phyloP scores from a whole-genome alignment of 768 basidiomycete species.

The Russula sp. region DNA sequence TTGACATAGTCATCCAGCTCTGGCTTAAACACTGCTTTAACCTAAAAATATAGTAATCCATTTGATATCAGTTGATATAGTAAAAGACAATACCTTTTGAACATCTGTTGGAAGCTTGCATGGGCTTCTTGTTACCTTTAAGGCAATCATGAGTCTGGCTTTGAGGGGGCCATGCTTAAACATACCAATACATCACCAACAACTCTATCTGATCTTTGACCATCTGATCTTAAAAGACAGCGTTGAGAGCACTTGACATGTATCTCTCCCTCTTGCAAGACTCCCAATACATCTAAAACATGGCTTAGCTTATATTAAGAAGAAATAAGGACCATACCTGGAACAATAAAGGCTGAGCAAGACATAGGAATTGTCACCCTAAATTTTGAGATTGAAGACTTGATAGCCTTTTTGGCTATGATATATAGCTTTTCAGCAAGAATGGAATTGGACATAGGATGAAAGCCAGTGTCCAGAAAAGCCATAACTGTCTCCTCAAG shows the following conservation, averaged over 20 bases:
- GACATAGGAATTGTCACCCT: conserved; percentile 50
- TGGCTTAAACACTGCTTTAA: conserved; percentile 46
- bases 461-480: conserved; percentile 54
- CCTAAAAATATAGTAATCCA: conserved; percentile 30
- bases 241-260: conserved; percentile 45
- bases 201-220: conserved; percentile 41
- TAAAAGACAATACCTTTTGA: conserved; percentile 40
- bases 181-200: conserved; percentile 51
- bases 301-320: not conserved
- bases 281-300: conserved; percentile 42
- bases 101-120: conserved; percentile 64
- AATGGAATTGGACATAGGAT: conserved; percentile 40
- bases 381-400: conserved; percentile 36
- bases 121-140: conserved; percentile 54
- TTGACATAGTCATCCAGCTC: conserved; percentile 44
- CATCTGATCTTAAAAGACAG: conserved; percentile 37
- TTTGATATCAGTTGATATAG: not conserved
- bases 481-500: conserved; percentile 55
- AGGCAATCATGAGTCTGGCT: not conserved
- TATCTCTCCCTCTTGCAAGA: conserved; percentile 47
- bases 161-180: not conserved
- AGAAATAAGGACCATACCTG: conserved; percentile 32
- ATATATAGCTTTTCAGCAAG: conserved; percentile 48
- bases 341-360: conserved; percentile 53
- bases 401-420: conserved; percentile 40